Evolutionary conservation across 1,284 basidiomycete species (phyloP), one percentile per base, ranked within the genome.

Genomic region (Schizophyllum commune): DNA sequence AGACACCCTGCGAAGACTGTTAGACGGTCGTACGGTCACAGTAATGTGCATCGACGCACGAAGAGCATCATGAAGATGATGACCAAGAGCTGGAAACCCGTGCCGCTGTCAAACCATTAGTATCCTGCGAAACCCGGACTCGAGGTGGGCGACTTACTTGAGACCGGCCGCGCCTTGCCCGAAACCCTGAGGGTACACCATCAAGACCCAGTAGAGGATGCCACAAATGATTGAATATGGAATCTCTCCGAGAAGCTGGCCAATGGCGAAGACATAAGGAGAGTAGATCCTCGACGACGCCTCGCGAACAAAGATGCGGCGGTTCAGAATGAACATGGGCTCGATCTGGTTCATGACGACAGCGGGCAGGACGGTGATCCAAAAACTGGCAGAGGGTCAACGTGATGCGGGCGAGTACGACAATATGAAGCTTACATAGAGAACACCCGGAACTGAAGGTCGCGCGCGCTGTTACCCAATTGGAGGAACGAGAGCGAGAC

Each of bases 401-500:
- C 17, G 17, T 5, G 7, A 13, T 13, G 19, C 17, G 15, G 47
- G 32, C 58, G 1, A 54, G 27, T 4, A 15, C 13, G 39, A 47
- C 4, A 7, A 7, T 32, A 53, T 21, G 13, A 11, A 9, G 39
- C 84, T 68, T 64, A 86, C 86, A 91, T 84, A 27, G 79, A 83
- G 73, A 95, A 95, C 47, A 93, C 83, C 51, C 92, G 82, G 77
- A 94, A 96, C 70, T 98, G 91, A 32, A 97, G 75, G 56, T 90
- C 86, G 56, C 87, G 82, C 52, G 84, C 65, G 63, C 85, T 86
- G 55, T 68, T 71, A 4, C 78, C 78, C 21, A 95, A 78, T 70
- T 90, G 86, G 60, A 98, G 77, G 83, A 95, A 95, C 13, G 92
- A 91, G 58, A 98, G 77, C 32, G 89, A 89, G 60, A 94, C 82